Evolutionary conservation across 169 alveolate species (phyloP), one percentile per base, ranked within the genome.

Genomic region (Babesia bovis): DNA sequence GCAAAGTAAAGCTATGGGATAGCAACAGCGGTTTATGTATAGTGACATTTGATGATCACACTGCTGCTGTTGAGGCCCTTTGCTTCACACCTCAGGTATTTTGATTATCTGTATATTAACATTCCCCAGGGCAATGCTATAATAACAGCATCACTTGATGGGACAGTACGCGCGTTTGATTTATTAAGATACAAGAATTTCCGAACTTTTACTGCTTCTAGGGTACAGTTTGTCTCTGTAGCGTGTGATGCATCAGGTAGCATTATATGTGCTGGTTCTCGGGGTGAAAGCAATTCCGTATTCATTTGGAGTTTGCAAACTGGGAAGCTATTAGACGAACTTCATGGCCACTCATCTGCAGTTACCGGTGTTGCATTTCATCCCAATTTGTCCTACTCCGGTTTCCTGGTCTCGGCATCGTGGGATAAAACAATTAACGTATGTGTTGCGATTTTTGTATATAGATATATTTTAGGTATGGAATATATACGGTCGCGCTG

Each of bases 151-250:
- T 93, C 98, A 5, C 85, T 94, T 53, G 99, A 98, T 84, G 99
- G 99, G 15, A 95, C 99, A 13, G 96, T 97, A 15, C 91, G 99
- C 61, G 99, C 99, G 17, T 97, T 90, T 79, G 99, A 98, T 70
- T 87, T 96, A 58, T 90, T 94, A 47, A 90, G 98, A 76, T 96
- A 95, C 86, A 83, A 91, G 56, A 91, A 93, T 78, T 94, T 94
- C 65, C 77, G 97, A 65, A 90, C 93, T n/a, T 79, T 95, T 70
- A 91, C 97, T 26, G 79, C 89, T n/a, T 72, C 58, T 17, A 56
- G 81, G 49, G 95, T 95, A 15, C 98, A 97, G 87, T 96, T 97
- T 85, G 85, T 94, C 26, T 94, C 97, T 63, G 91, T 97, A 42
- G 96, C 98, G 25, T 86, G 93, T 35, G 99, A 98, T 59, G 72